Evolutionary conservation across 1,284 basidiomycete species (phyloP).

Genomic region (Coniferiporia weirii): DNA sequence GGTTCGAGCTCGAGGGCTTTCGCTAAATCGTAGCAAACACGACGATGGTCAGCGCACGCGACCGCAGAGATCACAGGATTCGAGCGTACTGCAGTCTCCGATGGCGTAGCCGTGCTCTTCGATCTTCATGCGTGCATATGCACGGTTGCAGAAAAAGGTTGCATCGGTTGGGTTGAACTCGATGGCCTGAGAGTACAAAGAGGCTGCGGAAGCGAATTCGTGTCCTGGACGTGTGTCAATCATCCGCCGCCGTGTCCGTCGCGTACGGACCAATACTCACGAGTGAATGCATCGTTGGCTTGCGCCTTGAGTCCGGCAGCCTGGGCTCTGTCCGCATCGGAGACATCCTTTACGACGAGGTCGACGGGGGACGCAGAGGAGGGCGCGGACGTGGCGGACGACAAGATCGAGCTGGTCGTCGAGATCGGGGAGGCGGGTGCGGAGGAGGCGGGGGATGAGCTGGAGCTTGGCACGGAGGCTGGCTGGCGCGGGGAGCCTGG

Average conservation of each 20-base stretch:
- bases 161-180: slow-evolving; percentile 73
- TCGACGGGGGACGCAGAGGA: slow-evolving; percentile 42
- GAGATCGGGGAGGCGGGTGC: not conserved
- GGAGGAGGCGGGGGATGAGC: not conserved
- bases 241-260: not conserved
- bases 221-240: slow-evolving; percentile 35
- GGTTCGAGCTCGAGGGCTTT: slow-evolving; percentile 88
- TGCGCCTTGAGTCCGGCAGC: slow-evolving; percentile 72
- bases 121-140: slow-evolving; percentile 71
- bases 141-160: slow-evolving; percentile 77
- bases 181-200: slow-evolving; percentile 74
- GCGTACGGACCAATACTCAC: slow-evolving; percentile 37
- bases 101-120: slow-evolving; percentile 84
- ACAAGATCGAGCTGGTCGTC: not conserved
- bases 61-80: slow-evolving; percentile 9
- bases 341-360: slow-evolving; percentile 49
- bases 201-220: slow-evolving; percentile 59
- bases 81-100: slow-evolving; percentile 62
- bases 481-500: too few species aligned
- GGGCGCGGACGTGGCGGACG: slow-evolving; percentile 47
- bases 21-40: too few species aligned
- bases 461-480: too few species aligned
- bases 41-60: slow-evolving; percentile 15
- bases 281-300: slow-evolving; percentile 82
- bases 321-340: slow-evolving; percentile 63